A percentile compares a stretch with the other conserved stretches of the same genome.
These are phyloP conservation scores for Lycium ferocissimum DNA, from an alignment of 257 asterid genomes.

Conservation along the genomic window DNA sequence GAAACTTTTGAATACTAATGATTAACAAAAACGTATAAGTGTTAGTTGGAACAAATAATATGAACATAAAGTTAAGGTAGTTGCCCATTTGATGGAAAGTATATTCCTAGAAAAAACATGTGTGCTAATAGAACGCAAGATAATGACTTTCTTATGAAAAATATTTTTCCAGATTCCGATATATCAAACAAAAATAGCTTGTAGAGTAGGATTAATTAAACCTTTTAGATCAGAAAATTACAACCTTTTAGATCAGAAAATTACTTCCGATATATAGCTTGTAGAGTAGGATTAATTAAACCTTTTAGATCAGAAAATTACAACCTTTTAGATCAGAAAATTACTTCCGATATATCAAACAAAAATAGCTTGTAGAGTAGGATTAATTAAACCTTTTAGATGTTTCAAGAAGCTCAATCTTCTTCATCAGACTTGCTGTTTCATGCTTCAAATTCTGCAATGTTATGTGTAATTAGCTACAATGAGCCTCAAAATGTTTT, in stretches of 20 bases:
- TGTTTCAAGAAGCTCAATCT: conserved; percentile 78
- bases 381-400: conserved; percentile 56
- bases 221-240: conserved; percentile 84
- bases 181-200: background rate
- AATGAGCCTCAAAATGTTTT: too few relatives aligned
- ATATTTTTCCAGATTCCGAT: too few relatives aligned
- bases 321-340: too few relatives aligned
- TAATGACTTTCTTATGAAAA: background rate
- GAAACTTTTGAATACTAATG: background rate
- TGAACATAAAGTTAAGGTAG: background rate
- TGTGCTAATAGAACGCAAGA: background rate
- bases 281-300: background rate
- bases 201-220: background rate
- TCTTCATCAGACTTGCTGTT: conserved; percentile 66
- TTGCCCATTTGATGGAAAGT: background rate
- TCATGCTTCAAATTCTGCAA: conserved; percentile 72
- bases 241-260: too few relatives aligned
- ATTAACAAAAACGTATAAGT: background rate
- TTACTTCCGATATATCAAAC: background rate
- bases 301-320: conserved; percentile 84
- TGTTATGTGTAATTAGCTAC: too few relatives aligned
- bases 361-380: background rate
- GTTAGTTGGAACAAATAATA: background rate
- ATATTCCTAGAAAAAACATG: background rate
- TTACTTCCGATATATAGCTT: background rate